A percentile compares a stretch with the other conserved stretches of the same genome.
Conservation (phyloP, 306 rosid genomes). For the Potentilla sterilis region DNA sequence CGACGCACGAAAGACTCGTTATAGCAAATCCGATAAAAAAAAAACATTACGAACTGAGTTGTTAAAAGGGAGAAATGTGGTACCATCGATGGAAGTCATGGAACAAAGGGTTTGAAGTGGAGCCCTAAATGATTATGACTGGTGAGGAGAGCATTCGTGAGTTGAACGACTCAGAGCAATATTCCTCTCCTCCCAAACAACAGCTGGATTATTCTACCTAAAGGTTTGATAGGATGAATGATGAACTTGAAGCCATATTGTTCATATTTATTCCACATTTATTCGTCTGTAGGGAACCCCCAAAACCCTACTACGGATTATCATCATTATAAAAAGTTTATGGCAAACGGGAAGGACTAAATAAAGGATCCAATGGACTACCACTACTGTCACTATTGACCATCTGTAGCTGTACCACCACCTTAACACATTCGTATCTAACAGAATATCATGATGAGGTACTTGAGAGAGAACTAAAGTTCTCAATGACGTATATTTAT, state of each 20-base stretch:
- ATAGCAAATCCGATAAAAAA: too few species aligned
- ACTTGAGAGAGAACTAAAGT: background rate
- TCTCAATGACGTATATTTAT: background rate
- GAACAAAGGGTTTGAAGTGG: background rate
- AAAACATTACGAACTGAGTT: too few species aligned
- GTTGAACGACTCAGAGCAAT: slow-evolving; percentile 1
- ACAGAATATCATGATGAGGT: background rate
- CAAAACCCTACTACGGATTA: slow-evolving; percentile 2
- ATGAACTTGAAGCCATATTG: background rate
- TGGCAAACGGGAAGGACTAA: background rate
- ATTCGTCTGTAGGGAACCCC: background rate
- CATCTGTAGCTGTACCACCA: background rate
- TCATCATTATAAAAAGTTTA: background rate
- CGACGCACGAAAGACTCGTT: too few species aligned
- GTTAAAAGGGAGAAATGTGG: background rate
- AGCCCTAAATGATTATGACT: background rate
- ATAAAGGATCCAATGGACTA: background rate
- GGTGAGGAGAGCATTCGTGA: background rate
- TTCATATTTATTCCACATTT: background rate
- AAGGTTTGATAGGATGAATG: background rate
- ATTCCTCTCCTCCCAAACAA: background rate
- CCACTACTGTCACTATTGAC: background rate
- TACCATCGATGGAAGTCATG: background rate
- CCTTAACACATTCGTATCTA: background rate
- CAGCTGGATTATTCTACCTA: slow-evolving; percentile 17